Conservation (phyloP, 176 grass and related monocot species). For the Eragrostis curvula region DNA sequence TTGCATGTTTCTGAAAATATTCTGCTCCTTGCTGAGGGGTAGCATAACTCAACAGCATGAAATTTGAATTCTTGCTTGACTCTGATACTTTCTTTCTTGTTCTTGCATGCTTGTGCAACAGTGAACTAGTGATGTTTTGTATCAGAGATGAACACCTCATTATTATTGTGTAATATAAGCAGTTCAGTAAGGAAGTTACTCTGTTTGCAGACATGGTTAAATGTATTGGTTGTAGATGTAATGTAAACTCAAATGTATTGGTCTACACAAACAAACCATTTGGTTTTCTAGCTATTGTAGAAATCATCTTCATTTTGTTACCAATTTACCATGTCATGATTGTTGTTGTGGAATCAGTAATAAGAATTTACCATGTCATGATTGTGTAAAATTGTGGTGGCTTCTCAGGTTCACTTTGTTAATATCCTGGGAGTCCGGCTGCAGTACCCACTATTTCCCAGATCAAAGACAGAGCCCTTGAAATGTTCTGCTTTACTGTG, state of each 20-base stretch:
- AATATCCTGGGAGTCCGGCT: background rate
- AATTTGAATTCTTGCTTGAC: background rate
- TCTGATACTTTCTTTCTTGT: background rate
- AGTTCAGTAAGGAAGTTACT: background rate
- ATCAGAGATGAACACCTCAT: background rate
- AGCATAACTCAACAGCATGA: background rate
- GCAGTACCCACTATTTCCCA: background rate
- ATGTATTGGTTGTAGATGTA: background rate
- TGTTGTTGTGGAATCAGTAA: background rate
- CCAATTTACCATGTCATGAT: background rate
- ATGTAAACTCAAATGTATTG: background rate
- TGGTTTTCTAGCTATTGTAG: no score
- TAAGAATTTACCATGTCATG: background rate
- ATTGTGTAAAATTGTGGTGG: background rate
- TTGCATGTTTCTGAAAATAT: background rate
- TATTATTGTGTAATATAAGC: background rate
- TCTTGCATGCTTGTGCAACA: background rate
- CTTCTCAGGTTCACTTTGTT: background rate
- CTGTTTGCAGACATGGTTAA: background rate
- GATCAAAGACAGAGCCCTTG: background rate
- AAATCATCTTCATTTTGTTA: background rate
- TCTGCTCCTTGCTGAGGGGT: background rate
- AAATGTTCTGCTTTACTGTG: background rate
- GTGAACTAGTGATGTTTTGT: background rate
- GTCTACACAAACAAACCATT: no score